Evolutionary conservation across 2,329 filamentous ascomycete species (phyloP), one percentile per base, ranked within the genome.

Genomic region (Zasmidium cellare): DNA sequence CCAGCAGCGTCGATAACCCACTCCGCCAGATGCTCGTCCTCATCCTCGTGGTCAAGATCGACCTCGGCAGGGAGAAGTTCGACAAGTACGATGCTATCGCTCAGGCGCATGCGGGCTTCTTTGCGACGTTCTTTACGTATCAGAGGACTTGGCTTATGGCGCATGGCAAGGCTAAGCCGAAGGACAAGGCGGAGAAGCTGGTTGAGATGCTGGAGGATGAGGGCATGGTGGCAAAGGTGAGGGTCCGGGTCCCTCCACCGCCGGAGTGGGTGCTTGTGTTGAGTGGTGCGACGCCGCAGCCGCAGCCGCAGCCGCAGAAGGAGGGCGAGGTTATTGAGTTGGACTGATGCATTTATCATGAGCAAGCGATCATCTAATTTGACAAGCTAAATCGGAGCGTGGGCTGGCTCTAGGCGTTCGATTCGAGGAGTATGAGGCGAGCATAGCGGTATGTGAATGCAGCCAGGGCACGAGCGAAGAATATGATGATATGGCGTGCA

Each of bases 241-340:
- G 23, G 52, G 38, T 53, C 12, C 12, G 3, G 20, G 38, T 22
- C 28, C 22, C 38, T 14, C 16, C 41, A 35, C 51, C 51, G 41
- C 31, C 35, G 38, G 22, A 46, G 35, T 53, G 51, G 51, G 38
- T 46, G 20, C 22, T 52, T 19, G n/a, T 23, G 20, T 23, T 52
- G 50, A 38, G 50, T 52, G 50, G 50, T 41, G 20, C 23, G 18
- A 38, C 9, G n/a, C 25, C 28, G n/a, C n/a, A 31, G 31, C 25
- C 31, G 31, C 14, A 19, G 28, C n/a, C 28, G n/a, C n/a, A 31
- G 31, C 25, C 31, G 31, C 14, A 19, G 28, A 9, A 38, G 28
- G 19, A 16, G 31, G 28, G 28, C 14, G 50, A 52, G 50, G 25
- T 38, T 22, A 52, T 52, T 44, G 50, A 52, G 31, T 38, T 52